Conservation (phyloP, 2,329 filamentous ascomycete species). For the Dothidotthia symphoricarpi region DNA sequence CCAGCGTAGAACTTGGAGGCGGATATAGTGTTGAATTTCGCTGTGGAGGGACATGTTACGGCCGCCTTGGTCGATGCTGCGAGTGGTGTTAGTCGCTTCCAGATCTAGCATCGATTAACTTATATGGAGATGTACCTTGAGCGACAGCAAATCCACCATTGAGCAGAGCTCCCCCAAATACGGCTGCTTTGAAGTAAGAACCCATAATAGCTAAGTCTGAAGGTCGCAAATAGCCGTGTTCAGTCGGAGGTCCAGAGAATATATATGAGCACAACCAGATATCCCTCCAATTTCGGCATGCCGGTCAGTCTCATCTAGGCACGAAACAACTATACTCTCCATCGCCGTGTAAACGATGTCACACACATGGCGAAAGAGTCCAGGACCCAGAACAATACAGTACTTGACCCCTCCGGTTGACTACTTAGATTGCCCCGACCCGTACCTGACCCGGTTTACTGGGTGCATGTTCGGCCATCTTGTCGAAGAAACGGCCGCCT, state of each 20-base stretch:
- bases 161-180: conserved; percentile 14
- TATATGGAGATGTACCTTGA: conserved; percentile 10
- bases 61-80: conserved; percentile 16
- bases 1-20: conserved; percentile 50
- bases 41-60: conserved; percentile 39
- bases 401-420: too few species aligned
- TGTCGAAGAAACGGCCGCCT: too few species aligned
- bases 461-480: too few species aligned
- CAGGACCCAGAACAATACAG: too few species aligned
- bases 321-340: too few species aligned
- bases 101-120: not conserved
- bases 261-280: conserved; percentile 2
- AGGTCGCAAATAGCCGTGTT: not conserved
- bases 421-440: too few species aligned
- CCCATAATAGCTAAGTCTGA: conserved; percentile 3
- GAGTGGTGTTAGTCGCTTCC: not conserved
- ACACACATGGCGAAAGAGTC: too few species aligned
- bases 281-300: not conserved
- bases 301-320: too few species aligned
- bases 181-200: conserved; percentile 5
- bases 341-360: too few species aligned
- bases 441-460: too few species aligned
- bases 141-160: conserved; percentile 12
- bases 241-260: not conserved
- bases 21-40: conserved; percentile 48